Evolutionary conservation across 768 basidiomycete species (phyloP).

Genomic region (Sporobolomyces pararoseus): DNA sequence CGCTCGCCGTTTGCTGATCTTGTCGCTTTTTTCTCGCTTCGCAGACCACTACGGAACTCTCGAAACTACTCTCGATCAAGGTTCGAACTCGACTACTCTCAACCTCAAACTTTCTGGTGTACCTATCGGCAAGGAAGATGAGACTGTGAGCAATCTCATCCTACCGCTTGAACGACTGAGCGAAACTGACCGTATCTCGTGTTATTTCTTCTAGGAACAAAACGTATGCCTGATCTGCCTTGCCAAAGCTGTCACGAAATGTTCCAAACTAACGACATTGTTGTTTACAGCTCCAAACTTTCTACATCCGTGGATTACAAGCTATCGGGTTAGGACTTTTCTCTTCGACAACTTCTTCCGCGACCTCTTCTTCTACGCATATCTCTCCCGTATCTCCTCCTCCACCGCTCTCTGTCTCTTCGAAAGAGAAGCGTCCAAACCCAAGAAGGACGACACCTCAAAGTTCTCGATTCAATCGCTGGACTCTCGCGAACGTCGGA

Average conservation of each 20-base stretch:
- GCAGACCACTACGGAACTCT: conserved; percentile 43
- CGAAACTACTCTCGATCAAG: conserved; percentile 39
- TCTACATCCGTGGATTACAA: conserved; percentile 28
- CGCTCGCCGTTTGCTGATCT: too few species aligned
- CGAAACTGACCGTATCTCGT: neutral
- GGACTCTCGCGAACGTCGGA: conserved; percentile 28
- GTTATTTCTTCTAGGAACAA: neutral
- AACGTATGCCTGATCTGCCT: neutral
- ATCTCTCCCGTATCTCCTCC: conserved; percentile 3
- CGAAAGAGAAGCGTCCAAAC: too few species aligned
- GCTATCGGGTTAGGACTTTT: conserved; percentile 37
- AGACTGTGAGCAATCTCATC: conserved; percentile 36
- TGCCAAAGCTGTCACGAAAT: too few species aligned
- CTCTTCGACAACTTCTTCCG: conserved; percentile 16
- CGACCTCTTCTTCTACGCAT: neutral
- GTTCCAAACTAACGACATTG: too few species aligned
- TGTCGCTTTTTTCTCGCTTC: neutral
- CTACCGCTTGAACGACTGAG: neutral
- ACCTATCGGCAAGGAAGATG: conserved; percentile 46
- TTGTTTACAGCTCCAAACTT: conserved; percentile 12
- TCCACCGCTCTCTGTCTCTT: conserved; percentile 1
- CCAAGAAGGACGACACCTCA: neutral
- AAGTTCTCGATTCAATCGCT: conserved; percentile 24
- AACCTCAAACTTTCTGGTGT: conserved; percentile 41
- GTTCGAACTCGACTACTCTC: conserved; percentile 42